Percentiles rank a stretch among this genome's conserved stretches.
These are phyloP conservation scores for Alternaria arborescens DNA, from an alignment of 2,329 filamentous ascomycete species.

Conservation along the genomic window DNA sequence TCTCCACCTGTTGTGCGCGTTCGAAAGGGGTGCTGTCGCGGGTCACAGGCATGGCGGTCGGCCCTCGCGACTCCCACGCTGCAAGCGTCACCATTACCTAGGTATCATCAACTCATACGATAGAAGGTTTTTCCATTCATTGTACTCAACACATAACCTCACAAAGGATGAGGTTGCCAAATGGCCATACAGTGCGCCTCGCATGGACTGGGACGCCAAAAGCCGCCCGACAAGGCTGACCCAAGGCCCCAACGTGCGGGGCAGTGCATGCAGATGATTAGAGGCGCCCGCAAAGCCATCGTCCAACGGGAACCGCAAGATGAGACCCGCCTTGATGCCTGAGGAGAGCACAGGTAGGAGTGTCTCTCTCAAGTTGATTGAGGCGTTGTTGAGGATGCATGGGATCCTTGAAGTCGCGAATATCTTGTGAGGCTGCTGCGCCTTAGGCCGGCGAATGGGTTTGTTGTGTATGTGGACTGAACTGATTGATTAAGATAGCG, in stretches of 20 bases:
- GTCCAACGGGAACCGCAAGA: neutral
- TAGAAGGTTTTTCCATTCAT: neutral
- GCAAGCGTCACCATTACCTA: neutral
- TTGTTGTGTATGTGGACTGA: constrained; percentile 1
- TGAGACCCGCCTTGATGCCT: constrained; percentile 1
- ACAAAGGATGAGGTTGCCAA: neutral
- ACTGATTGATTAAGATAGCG: neutral
- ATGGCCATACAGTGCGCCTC: neutral
- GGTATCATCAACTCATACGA: neutral
- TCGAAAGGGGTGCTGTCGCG: neutral
- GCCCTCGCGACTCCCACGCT: neutral
- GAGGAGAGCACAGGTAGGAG: neutral
- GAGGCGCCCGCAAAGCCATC: neutral
- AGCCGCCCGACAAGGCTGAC: constrained; percentile 5
- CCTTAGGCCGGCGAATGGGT: neutral
- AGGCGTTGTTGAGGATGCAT: constrained; percentile 10
- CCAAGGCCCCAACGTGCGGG: constrained; percentile 13
- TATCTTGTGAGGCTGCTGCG: constrained; percentile 12
- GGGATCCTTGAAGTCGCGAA: neutral
- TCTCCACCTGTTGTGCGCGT: neutral
- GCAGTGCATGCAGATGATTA: constrained; percentile 14
- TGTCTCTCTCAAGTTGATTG: constrained; percentile 6
- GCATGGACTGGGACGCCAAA: neutral
- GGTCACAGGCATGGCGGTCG: neutral
- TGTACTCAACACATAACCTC: neutral